phyloP scores from a whole-genome alignment of 805 yeast species.

The Barnettozyma wickerhamii region DNA sequence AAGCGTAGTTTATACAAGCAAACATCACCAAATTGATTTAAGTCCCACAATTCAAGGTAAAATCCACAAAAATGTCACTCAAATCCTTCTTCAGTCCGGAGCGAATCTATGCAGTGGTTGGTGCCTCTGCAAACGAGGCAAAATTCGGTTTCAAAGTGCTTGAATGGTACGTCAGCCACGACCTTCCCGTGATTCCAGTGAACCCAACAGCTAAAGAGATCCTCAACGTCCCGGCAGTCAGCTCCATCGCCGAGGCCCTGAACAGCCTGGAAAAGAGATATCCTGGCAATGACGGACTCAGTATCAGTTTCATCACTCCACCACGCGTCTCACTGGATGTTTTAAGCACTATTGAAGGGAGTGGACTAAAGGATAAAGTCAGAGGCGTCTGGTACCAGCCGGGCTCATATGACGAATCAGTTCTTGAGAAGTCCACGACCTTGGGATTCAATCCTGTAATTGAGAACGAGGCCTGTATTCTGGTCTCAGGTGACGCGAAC shows the following conservation, averaged over 20 bases:
- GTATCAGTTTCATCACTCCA: slow-evolving; percentile 72
- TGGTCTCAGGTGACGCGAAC: slow-evolving; percentile 56
- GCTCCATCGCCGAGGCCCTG: slow-evolving; percentile 28
- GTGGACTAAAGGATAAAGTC: slow-evolving; percentile 27
- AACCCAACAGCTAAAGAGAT: slow-evolving; percentile 54
- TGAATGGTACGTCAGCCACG: slow-evolving; percentile 57
- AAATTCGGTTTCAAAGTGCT: slow-evolving; percentile 72
- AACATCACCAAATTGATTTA: too few relatives aligned
- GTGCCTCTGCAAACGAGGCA: slow-evolving; percentile 59
- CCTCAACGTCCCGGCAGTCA: slow-evolving; percentile 37
- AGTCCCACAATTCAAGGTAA: too few relatives aligned
- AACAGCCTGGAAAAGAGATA: slow-evolving; percentile 17
- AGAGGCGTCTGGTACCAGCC: slow-evolving; percentile 82
- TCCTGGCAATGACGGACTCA: slow-evolving; percentile 39
- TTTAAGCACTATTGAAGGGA: slow-evolving; percentile 34
- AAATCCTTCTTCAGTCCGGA: slow-evolving; percentile 46
- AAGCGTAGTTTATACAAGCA: too few relatives aligned
- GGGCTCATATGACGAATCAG: slow-evolving; percentile 59
- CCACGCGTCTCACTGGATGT: slow-evolving; percentile 52
- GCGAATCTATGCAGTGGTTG: slow-evolving; percentile 60
- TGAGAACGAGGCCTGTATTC: slow-evolving; percentile 60
- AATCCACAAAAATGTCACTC: slow-evolving; percentile 19
- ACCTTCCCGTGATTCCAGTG: slow-evolving; percentile 58
- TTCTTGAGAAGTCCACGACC: slow-evolving; percentile 39
- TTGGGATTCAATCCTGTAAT: slow-evolving; percentile 32